phyloP scores from a whole-genome alignment of 495 filamentous ascomycete species.

The Articulospora tetracladia region DNA sequence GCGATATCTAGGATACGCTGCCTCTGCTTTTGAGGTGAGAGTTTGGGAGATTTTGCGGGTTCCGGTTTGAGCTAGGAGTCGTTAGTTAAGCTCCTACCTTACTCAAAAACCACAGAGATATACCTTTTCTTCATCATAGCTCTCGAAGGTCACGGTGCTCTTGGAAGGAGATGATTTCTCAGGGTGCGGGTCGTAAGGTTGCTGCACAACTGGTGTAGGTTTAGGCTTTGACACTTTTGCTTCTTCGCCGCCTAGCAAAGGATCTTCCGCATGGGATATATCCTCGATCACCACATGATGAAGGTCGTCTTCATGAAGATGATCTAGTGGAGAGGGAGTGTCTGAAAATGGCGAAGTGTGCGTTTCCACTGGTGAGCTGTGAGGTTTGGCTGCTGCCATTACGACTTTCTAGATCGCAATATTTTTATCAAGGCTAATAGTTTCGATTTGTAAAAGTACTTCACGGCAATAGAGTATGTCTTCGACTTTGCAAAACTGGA shows the following conservation, averaged over 20 bases:
- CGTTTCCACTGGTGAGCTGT: no score
- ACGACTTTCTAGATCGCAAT: no score
- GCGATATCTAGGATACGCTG: conserved; percentile 6
- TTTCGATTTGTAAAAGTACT: no score
- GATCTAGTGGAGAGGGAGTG: no score
- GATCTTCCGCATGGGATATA: not conserved
- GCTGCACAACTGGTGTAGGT: not conserved
- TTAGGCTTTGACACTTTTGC: not conserved
- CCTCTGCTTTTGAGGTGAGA: not conserved
- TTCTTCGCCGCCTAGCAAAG: not conserved
- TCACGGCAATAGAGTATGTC: no score
- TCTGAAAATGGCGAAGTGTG: no score
- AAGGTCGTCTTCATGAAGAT: no score
- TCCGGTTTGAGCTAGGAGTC: not conserved
- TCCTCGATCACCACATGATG: no score
- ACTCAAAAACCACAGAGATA: not conserved
- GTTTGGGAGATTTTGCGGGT: not conserved
- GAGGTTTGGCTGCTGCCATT: no score
- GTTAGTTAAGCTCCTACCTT: not conserved
- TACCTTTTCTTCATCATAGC: conserved; percentile 4
- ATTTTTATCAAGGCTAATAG: no score
- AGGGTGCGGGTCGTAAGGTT: no score
- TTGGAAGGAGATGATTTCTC: conserved; percentile 1
- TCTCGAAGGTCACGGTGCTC: not conserved
- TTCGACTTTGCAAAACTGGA: no score